Conservation (phyloP, 495 filamentous ascomycete species). For the Hypoxylon fragiforme region DNA sequence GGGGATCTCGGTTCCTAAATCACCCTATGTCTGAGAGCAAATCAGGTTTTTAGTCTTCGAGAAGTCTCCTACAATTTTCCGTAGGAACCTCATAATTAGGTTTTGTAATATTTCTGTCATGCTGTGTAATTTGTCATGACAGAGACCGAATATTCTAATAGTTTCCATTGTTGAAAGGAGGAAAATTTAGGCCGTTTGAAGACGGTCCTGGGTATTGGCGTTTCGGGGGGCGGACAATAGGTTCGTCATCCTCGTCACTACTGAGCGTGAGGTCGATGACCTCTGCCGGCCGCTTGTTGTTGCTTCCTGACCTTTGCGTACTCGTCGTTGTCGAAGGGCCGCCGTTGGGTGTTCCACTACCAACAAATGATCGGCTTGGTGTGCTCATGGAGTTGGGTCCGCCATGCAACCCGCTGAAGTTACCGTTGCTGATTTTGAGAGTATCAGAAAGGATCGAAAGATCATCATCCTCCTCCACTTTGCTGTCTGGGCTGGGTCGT, state of each 20-base stretch:
- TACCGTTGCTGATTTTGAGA: constrained; percentile 17
- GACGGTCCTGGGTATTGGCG: constrained; percentile 42
- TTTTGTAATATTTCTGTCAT: background rate
- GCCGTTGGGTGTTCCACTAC: constrained; percentile 36
- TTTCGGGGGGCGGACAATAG: constrained; percentile 59
- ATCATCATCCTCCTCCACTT: constrained; percentile 67
- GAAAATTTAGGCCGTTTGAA: constrained; percentile 6
- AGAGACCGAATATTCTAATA: constrained; percentile 6
- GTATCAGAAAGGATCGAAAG: constrained; percentile 54
- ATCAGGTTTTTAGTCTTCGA: background rate
- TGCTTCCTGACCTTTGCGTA: constrained; percentile 49
- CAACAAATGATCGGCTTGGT: constrained; percentile 21
- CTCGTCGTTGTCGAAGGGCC: constrained; percentile 37
- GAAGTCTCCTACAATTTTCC: no score
- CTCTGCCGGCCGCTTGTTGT: constrained; percentile 69
- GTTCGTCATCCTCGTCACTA: constrained; percentile 74
- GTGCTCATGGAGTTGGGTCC: constrained; percentile 9
- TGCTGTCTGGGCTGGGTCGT: constrained; percentile 39
- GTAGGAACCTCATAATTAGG: background rate
- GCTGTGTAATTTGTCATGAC: background rate
- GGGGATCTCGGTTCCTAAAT: background rate
- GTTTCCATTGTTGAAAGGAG: constrained; percentile 2
- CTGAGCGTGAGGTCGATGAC: constrained; percentile 82
- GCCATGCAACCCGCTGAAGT: constrained; percentile 5
- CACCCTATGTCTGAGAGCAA: no score